Percentiles rank a stretch among this genome's conserved stretches.
Conservation (phyloP, 805 yeast genomes). For the Metschnikowia bowlesiae region DNA sequence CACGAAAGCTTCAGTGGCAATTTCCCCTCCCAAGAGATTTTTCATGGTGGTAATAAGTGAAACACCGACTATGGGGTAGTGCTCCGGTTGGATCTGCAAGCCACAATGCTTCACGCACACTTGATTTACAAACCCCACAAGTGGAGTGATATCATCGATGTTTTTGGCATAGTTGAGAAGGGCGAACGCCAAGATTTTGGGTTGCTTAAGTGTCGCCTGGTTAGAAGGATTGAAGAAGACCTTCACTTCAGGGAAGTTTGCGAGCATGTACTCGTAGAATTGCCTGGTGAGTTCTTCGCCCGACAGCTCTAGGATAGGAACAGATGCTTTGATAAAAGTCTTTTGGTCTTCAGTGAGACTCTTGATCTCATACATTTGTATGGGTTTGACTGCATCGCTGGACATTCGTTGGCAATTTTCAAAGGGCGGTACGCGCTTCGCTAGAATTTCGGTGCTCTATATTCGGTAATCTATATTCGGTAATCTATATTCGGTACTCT, state of each 20-base stretch:
- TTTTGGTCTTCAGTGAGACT: conserved; percentile 30
- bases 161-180: conserved; percentile 57
- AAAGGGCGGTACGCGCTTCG: neutral
- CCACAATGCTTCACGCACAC: conserved; percentile 67
- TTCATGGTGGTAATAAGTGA: conserved; percentile 51
- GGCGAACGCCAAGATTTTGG: conserved; percentile 60
- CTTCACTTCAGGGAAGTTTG: conserved; percentile 48
- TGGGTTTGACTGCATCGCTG: neutral
- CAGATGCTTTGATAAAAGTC: conserved; percentile 39
- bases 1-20: conserved; percentile 53
- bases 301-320: conserved; percentile 52
- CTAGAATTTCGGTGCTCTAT: neutral
- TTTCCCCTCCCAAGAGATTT: conserved; percentile 47
- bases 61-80: conserved; percentile 61
- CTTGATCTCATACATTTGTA: conserved; percentile 21
- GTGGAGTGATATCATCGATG: conserved; percentile 53
- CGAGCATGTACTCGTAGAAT: conserved; percentile 55
- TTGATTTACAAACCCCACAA: conserved; percentile 51
- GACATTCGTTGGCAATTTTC: neutral
- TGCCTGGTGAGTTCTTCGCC: conserved; percentile 52
- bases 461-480: neutral
- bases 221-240: conserved; percentile 59
- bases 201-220: conserved; percentile 54
- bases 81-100: conserved; percentile 57
- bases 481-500: neutral